Conservation (phyloP, 495 filamentous ascomycete species). For the Penicillium simplicissimum region DNA sequence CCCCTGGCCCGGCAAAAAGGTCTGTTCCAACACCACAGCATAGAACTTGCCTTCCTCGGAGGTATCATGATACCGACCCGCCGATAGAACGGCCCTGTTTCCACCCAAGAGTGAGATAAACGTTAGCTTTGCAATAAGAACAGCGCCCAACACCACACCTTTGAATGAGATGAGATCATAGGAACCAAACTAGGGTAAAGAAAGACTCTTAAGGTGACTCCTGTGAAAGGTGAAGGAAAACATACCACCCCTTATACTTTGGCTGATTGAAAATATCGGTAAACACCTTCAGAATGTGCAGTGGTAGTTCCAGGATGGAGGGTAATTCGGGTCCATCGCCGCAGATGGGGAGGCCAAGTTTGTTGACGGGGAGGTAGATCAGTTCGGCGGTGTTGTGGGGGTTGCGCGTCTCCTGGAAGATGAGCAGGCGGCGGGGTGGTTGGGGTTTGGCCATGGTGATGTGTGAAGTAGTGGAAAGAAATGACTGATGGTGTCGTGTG, state of each 20-base stretch:
- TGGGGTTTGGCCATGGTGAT: conserved; percentile 13
- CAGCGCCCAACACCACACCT: no score
- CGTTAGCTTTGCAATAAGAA: no score
- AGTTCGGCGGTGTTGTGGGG: conserved; percentile 33
- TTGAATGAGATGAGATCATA: neutral
- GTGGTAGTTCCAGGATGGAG: conserved; percentile 42
- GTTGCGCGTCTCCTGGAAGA: conserved; percentile 42
- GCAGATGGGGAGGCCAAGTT: conserved; percentile 44
- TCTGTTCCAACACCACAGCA: conserved; percentile 45
- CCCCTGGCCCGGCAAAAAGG: neutral
- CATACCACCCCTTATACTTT: conserved; percentile 50
- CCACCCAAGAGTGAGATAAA: neutral
- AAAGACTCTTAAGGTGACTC: neutral
- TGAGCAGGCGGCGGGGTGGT: conserved; percentile 34
- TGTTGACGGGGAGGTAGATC: conserved; percentile 45
- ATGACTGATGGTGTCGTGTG: neutral
- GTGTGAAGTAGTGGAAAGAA: neutral
- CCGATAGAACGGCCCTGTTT: conserved; percentile 39
- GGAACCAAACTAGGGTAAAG: conserved; percentile 1
- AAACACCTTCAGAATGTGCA: conserved; percentile 41
- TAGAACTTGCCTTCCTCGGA: conserved; percentile 46
- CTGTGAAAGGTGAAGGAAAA: conserved; percentile 8
- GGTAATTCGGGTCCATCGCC: conserved; percentile 39
- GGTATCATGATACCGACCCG: conserved; percentile 45
- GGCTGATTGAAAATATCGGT: conserved; percentile 49